These are phyloP conservation scores for Picochlorum costavermella DNA, from an alignment of 139 green algal species.

Conservation along the genomic window DNA sequence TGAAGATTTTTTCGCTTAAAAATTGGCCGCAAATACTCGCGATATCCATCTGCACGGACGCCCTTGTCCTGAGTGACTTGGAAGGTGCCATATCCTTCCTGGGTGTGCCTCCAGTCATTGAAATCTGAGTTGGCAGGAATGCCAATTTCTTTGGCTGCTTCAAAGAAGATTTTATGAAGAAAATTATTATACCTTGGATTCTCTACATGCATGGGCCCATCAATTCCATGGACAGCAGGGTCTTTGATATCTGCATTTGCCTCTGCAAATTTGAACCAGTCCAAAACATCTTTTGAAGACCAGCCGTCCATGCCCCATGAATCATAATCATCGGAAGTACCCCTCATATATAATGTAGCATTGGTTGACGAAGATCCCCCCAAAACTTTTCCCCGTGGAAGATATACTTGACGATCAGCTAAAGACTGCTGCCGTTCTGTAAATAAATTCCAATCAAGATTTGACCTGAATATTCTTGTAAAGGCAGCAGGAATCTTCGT, in stretches of 20 bases:
- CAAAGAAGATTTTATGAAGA: slow-evolving; percentile 69
- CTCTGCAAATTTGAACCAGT: slow-evolving; percentile 69
- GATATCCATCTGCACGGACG: slow-evolving; percentile 60
- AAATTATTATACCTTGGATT: slow-evolving; percentile 49
- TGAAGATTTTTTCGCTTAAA: slow-evolving; percentile 56
- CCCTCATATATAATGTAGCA: slow-evolving; percentile 82
- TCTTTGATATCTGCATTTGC: slow-evolving; percentile 40
- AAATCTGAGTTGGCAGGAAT: slow-evolving; percentile 71
- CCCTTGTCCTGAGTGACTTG: slow-evolving; percentile 73
- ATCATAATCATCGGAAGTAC: slow-evolving; percentile 71
- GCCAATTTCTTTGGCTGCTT: slow-evolving; percentile 48
- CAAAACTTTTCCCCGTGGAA: slow-evolving; percentile 71
- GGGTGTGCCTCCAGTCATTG: slow-evolving; percentile 70
- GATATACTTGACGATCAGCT: slow-evolving; percentile 61
- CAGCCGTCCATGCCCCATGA: slow-evolving; percentile 71
- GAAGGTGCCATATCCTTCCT: slow-evolving; percentile 75
- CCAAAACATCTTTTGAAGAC: slow-evolving; percentile 59
- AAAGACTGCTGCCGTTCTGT: slow-evolving; percentile 48
- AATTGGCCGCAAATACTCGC: slow-evolving; percentile 64
- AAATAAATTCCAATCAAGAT: slow-evolving; percentile 81
- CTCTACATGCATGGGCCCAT: slow-evolving; percentile 65
- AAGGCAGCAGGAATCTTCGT: slow-evolving; percentile 61
- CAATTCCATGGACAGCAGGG: slow-evolving; percentile 39
- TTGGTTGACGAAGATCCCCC: slow-evolving; percentile 80
- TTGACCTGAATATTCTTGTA: slow-evolving; percentile 66